Evolutionary conservation across 2,329 filamentous ascomycete genomes (phyloP).

Genomic region (Colletotrichum sp.): DNA sequence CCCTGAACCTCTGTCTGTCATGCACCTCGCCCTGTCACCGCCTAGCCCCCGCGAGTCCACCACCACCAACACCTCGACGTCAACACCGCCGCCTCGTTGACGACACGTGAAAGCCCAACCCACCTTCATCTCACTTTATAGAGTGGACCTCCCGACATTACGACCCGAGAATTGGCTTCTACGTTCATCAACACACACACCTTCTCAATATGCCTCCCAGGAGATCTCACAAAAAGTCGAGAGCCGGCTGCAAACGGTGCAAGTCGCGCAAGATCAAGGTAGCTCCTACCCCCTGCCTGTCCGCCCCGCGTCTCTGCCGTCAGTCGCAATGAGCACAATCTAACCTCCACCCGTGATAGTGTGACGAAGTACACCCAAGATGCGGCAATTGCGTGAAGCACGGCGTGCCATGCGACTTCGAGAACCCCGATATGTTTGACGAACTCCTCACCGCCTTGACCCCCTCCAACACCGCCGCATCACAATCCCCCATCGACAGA

Average conservation of each 20-base stretch:
- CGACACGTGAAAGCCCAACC: slow-evolving; percentile 7
- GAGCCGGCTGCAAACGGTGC: slow-evolving; percentile 69
- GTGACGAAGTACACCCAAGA: slow-evolving; percentile 69
- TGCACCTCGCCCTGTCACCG: neutral
- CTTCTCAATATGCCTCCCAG: slow-evolving; percentile 61
- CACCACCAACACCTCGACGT: neutral
- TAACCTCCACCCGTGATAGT: slow-evolving; percentile 41
- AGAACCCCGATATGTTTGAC: slow-evolving; percentile 53
- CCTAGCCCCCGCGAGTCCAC: neutral
- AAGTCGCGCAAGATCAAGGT: slow-evolving; percentile 76
- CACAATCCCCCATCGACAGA: slow-evolving; percentile 24
- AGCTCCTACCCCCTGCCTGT: neutral
- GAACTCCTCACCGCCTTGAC: slow-evolving; percentile 41
- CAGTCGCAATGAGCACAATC: neutral
- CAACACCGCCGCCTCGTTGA: neutral
- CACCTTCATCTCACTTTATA: neutral
- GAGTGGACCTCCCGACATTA: neutral
- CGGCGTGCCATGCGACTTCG: slow-evolving; percentile 70
- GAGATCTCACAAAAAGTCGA: slow-evolving; percentile 73
- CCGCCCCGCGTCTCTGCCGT: neutral
- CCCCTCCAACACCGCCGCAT: slow-evolving; percentile 24
- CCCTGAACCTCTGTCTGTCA: neutral
- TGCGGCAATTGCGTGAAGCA: slow-evolving; percentile 73
- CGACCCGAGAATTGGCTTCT: neutral
- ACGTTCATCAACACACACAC: neutral